phyloP scores from a whole-genome alignment of 352 stramenopile genomes.

The Phytophthora multivora region DNA sequence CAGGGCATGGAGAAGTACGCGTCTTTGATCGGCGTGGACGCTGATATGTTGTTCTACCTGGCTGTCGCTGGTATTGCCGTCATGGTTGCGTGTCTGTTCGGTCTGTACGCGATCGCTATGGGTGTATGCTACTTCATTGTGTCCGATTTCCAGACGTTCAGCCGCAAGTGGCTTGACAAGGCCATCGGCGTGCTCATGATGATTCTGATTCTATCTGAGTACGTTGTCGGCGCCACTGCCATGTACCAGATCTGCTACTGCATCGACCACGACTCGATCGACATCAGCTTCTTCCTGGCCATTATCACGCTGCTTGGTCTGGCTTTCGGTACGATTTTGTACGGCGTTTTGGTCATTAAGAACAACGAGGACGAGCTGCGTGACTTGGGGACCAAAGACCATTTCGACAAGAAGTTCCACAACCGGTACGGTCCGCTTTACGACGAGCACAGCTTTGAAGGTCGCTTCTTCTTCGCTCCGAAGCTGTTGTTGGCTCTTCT shows the following conservation, averaged over 20 bases:
- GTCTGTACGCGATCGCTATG: conserved; percentile 54
- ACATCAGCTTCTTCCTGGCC: conserved; percentile 66
- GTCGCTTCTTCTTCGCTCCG: conserved; percentile 86
- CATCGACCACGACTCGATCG: conserved; percentile 62
- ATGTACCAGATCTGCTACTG: conserved; percentile 89
- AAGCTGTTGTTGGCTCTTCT: conserved; percentile 82
- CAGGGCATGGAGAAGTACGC: conserved; percentile 88
- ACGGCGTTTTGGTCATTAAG: conserved; percentile 71
- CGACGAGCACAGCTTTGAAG: conserved; percentile 89
- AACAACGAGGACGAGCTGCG: conserved; percentile 81
- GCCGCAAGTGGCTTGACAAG: conserved; percentile 80
- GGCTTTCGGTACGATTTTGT: conserved; percentile 79
- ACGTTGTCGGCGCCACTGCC: conserved; percentile 78
- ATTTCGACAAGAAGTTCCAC: conserved; percentile 88
- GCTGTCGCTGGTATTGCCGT: conserved; percentile 64
- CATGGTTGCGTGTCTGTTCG: conserved; percentile 54
- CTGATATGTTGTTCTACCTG: conserved; percentile 86
- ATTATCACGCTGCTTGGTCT: conserved; percentile 74
- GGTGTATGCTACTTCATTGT: conserved; percentile 56
- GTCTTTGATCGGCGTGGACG: conserved; percentile 64
- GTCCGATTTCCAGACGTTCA: conserved; percentile 56
- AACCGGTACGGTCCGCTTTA: conserved; percentile 81
- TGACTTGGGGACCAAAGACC: conserved; percentile 81
- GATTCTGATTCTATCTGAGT: conserved; percentile 84
- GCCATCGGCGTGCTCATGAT: conserved; percentile 82